Base-by-base conservation (phyloP, 148 eudicot genomes). In the Simmondsia chinensis region DNA sequence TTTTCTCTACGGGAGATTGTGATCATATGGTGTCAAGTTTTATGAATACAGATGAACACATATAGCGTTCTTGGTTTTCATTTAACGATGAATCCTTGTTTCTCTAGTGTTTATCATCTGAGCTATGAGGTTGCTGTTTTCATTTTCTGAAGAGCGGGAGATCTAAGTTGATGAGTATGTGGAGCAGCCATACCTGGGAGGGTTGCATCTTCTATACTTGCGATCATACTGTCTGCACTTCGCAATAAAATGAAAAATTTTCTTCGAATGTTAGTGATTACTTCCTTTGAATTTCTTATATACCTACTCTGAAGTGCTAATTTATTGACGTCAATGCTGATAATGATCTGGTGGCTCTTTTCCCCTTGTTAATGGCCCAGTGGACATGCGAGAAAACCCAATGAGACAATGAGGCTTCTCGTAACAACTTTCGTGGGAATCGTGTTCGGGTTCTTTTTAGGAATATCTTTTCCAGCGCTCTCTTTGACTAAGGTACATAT, bases 371-470 rank as follows among this genome's bases (percentile, higher is more conserved):
- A n/a, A n/a, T n/a, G n/a, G n/a, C n/a, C n/a, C 67, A 70, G 74
- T 48, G 57, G 42, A 34, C 46, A 43, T 17, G 18, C 21, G 16
- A 67, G 83, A 59, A 70, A 61, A 51, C 38, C 72, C 9, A 70
- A 72, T 45, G 72, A 68, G 44, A 60, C 56, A 13, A 69, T 70
- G 77, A 69, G 69, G 82, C 68, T 84, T 46, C 14, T 80, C 18
- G 42, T 80, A 43, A 77, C 76, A 37, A 65, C 85, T 36, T 61
- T 77, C 13, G 64, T 63, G 16, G 88, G 95, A 22, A 24, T 70
- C 16, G 53, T 84, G 19, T 67, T 84, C 59, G 95, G 95, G 43
- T 74, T 80, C 65, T 74, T 77, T 60, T 42, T 84, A 37, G 89
- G 89, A 28, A 61, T 32, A 12, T 74, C 77, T 7, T 72, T 80